Evolutionary conservation across 768 basidiomycete genomes (phyloP).

Genomic region (Omphalotus guepiniiformis): DNA sequence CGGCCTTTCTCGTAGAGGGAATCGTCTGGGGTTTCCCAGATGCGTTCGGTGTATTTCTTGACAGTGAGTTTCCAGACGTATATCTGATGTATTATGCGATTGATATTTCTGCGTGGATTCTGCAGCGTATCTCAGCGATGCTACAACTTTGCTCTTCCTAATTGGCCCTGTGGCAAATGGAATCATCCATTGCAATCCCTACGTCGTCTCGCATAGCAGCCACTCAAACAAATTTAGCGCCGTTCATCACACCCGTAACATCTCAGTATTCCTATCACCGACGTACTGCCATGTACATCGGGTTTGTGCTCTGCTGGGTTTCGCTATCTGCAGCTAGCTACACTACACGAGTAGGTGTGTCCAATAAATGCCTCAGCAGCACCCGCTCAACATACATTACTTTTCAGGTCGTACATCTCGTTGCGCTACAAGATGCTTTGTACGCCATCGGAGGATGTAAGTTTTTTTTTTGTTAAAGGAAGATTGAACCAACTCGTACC

Average conservation of each 20-base stretch:
- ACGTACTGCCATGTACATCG: conserved; percentile 19
- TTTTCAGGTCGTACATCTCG: conserved; percentile 13
- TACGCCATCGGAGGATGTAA: conserved; percentile 24
- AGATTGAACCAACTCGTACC: neutral
- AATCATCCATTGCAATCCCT: conserved; percentile 16
- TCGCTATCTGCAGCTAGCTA: conserved; percentile 24
- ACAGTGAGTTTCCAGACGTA: conserved; percentile 2
- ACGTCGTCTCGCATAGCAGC: too few relatives aligned
- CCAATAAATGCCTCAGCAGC: neutral
- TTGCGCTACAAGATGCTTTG: conserved; percentile 22
- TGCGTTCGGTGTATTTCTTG: conserved; percentile 23
- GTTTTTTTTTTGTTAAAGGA: neutral
- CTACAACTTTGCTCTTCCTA: conserved; percentile 19
- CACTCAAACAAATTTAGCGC: too few relatives aligned
- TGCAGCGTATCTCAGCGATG: conserved; percentile 22
- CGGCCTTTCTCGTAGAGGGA: conserved; percentile 21
- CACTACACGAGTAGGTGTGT: conserved; percentile 12
- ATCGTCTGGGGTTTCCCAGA: conserved; percentile 26
- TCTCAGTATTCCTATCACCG: conserved; percentile 20
- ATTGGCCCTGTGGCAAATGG: conserved; percentile 19
- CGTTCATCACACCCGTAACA: conserved; percentile 12
- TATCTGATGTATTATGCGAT: neutral
- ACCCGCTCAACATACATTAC: neutral
- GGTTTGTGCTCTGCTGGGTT: conserved; percentile 16
- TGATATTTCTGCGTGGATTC: neutral